Evolutionary conservation across 2,329 filamentous ascomycete genomes (phyloP), one percentile per base, ranked within the genome.

Genomic region (Acarospora socialis): DNA sequence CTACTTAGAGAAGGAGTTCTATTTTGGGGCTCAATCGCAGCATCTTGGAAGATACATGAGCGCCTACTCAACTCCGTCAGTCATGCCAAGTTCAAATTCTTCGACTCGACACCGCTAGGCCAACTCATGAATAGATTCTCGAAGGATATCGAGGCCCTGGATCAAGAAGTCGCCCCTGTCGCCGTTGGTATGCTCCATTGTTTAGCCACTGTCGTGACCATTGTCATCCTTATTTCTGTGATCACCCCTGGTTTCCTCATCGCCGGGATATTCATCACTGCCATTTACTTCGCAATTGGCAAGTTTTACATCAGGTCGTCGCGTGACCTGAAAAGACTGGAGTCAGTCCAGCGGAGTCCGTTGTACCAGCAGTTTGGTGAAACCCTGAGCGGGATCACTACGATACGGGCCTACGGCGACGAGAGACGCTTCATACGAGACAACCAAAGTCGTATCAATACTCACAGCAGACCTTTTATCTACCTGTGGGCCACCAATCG

Each of bases 51-150:
- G 44, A 73, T 98, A 13, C 90, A 98, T 52, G 68, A 77, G 43
- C 65, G 70, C 21, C 64, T 98, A 33, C 78, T 98, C 52, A 66
- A 71, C 17, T 67, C 79, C 1, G 74, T 98, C 15, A 79, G 82
- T 9, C 75, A 86, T 43, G 90, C 90, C 18, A 87, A 84, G 52
- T 95, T 98, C 65, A 84, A 81, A 51, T 98, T 98, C 61, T 98
- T 98, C 49, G 90, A 98, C 49, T 80, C 87, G 1, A 98, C 90
- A 0, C 90, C 90, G 2, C 70, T 95, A 0, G 90, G 90, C 8
- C 87, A 94, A 56, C 68, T 98, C 47, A 95, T 95, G 77, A 98
- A 98, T 56, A 75, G 90, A 13, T 98, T 98, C 60, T 95, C 87
- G 53, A 95, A 95, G 56, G 90, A 98, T 53, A 71, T 98, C 9